These are phyloP conservation scores for Ogataea corticis DNA, from an alignment of 805 yeast genomes.

Conservation along the genomic window DNA sequence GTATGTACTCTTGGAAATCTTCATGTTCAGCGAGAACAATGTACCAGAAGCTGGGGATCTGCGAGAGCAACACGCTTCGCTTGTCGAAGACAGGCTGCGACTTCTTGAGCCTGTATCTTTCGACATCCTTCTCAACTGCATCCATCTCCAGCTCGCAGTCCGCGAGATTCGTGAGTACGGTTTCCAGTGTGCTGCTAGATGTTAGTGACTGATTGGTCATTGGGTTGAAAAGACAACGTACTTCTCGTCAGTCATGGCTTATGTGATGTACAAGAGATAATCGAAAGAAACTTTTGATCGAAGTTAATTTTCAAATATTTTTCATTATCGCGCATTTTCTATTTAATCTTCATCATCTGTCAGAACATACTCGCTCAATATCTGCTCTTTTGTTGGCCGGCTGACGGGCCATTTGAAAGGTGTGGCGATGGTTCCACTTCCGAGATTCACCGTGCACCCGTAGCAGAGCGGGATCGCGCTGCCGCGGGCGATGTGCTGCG, in stretches of 20 bases:
- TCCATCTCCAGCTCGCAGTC: conserved; percentile 60
- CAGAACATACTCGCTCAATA: conserved; percentile 30
- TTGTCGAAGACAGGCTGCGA: conserved; percentile 58
- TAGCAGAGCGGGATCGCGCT: conserved; percentile 55
- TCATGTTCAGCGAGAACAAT: conserved; percentile 80
- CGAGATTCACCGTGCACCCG: conserved; percentile 70
- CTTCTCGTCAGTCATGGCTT: conserved; percentile 6
- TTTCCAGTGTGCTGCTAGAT: conserved; percentile 33
- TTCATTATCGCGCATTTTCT: conserved; percentile 1
- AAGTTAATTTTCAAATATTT: neutral
- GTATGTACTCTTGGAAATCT: conserved; percentile 79
- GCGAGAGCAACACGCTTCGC: conserved; percentile 52
- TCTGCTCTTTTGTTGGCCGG: conserved; percentile 27
- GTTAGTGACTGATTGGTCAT: too few relatives aligned
- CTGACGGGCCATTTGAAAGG: conserved; percentile 34
- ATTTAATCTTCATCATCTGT: conserved; percentile 26
- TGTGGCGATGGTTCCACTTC: conserved; percentile 38
- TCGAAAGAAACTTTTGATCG: neutral
- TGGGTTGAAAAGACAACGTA: too few relatives aligned
- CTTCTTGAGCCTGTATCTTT: conserved; percentile 49
- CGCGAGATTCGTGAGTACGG: conserved; percentile 52
- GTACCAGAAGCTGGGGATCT: conserved; percentile 84
- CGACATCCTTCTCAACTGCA: conserved; percentile 59
- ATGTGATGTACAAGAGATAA: neutral
- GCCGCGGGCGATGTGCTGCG: conserved; percentile 3